Evolutionary conservation across 2,329 filamentous ascomycete species (phyloP), one percentile per base, ranked within the genome.

Genomic region (Truncatella angustata): DNA sequence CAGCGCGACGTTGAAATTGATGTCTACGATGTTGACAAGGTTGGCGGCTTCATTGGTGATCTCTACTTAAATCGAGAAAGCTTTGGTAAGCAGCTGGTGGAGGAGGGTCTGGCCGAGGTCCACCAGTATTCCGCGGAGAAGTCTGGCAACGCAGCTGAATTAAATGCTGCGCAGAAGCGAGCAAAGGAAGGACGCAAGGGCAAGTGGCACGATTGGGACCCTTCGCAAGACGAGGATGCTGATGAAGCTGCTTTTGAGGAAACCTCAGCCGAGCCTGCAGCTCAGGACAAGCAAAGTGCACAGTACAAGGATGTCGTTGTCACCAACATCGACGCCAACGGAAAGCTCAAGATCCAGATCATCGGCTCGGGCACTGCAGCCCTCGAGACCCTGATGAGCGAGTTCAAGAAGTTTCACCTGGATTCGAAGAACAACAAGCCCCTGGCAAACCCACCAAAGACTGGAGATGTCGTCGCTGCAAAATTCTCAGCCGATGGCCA

Each of bases 1-100:
- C 94, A 99, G 76, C 87, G 94, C 50, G 94, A 99, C 70, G 92
- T 94, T 45, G 93, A 97, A 71, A 90, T 99, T 53, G 92, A 99
- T 63, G 88, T 99, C 18, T 86, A 96, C 69, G 91, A 92, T 63
- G 89, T 91, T 60, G 94, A 99, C 79, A 97, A 97, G 78, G 87
- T 94, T 23, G 94, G 94, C 63, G 94, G 94, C 34, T 99, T 99
- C 77, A 97, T 99, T 60, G 94, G 94, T 51, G 90, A 91, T 12
- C 79, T 99, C 21, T 97, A 91, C 70, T 83, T 99, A 69, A 93
- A 91, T 77, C 89, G 92, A 49, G 93, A 97, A 73, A 97, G 90
- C 75, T 96, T 99, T 66, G 90, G 92, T 64, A 97, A 96, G 77
- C 71, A 90, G 2, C 81, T 99, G 1, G 85, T 99, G 1, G 94